Conservation (phyloP, 305 asterid genomes). For the Fraxinus latifolia region DNA sequence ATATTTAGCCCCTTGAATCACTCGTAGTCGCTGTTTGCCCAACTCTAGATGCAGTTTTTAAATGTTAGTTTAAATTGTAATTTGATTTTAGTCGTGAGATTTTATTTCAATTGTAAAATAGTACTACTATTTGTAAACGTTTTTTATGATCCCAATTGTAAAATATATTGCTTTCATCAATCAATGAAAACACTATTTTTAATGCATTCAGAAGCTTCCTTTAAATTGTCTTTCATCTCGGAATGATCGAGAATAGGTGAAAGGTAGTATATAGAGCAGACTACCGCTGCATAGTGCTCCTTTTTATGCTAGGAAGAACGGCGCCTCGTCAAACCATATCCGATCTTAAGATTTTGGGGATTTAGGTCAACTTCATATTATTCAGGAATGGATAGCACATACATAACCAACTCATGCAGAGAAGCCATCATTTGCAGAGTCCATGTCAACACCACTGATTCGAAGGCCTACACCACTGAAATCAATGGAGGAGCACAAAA, state of each 20-base stretch:
- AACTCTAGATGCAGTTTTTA: background rate
- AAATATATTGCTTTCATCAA: background rate
- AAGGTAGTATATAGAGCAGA: background rate
- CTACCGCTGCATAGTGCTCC: background rate
- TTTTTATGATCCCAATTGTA: background rate
- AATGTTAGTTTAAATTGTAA: background rate
- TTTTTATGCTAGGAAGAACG: background rate
- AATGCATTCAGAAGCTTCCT: background rate
- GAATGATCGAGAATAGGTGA: background rate
- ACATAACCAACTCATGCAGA: background rate
- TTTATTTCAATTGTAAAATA: background rate
- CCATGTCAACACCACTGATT: background rate
- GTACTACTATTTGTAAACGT: background rate
- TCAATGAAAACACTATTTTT: background rate
- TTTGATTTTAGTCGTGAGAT: background rate
- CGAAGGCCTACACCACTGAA: conserved; percentile 7
- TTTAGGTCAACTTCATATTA: background rate
- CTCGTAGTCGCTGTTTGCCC: background rate
- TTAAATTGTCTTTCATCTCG: background rate
- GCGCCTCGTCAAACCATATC: background rate
- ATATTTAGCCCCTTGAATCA: background rate
- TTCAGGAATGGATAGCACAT: background rate
- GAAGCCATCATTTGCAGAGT: background rate
- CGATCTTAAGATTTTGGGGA: background rate
- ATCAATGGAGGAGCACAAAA: conserved; percentile 23